Evolutionary conservation across 208 protist species (phyloP).

Genomic region (Acanthamoeba rhysodes): DNA sequence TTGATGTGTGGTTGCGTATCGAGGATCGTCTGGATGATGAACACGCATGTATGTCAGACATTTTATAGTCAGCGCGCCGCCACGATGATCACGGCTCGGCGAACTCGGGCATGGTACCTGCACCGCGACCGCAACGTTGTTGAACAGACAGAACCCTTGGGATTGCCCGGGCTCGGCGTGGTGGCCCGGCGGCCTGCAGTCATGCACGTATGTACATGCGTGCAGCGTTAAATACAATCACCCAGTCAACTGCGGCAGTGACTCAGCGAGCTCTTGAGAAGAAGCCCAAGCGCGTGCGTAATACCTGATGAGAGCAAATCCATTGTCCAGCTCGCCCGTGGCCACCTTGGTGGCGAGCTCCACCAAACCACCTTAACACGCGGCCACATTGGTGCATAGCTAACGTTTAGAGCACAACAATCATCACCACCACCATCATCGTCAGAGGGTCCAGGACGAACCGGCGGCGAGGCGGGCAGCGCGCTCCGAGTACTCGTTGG

Average conservation of each 20-base stretch:
- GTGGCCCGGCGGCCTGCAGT: constrained; percentile 9
- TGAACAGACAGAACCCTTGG: constrained; percentile 45
- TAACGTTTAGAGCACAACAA: not conserved
- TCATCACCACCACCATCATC: no score
- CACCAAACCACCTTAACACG: not conserved
- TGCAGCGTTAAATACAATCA: no score
- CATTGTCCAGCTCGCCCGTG: constrained; percentile 32
- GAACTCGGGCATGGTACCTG: no score
- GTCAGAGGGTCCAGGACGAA: not conserved
- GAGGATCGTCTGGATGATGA: not conserved
- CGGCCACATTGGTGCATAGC: not conserved
- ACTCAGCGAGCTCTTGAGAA: not conserved
- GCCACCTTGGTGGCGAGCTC: constrained; percentile 60
- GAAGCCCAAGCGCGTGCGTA: not conserved
- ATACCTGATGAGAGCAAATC: constrained; percentile 41
- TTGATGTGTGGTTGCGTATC: constrained; percentile 57
- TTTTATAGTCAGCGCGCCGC: no score
- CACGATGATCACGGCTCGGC: no score
- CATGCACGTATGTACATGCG: not conserved
- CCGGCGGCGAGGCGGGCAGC: constrained; percentile 26
- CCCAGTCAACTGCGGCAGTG: not conserved
- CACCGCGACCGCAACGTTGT: constrained; percentile 5
- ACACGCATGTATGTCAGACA: not conserved
- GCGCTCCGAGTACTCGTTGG: constrained; percentile 50
- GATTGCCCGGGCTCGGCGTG: not conserved